phyloP scores from a whole-genome alignment of 371 early-diverging fungal species.

The Lichtheimia ramosa region DNA sequence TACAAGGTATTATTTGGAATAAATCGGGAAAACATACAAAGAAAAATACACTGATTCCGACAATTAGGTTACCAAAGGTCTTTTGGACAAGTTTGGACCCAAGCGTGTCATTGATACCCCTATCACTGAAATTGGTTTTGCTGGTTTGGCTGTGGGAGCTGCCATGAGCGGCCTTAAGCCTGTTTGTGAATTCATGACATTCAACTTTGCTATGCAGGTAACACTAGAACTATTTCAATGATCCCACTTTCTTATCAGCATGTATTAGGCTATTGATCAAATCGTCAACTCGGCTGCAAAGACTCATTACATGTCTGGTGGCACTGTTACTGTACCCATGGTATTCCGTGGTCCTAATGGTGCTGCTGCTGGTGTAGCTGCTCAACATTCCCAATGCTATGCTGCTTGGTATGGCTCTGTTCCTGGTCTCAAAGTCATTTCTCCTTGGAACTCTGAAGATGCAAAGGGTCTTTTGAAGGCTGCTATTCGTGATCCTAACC shows the following conservation, averaged over 20 bases:
- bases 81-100: slow-evolving; percentile 96
- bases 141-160: slow-evolving; percentile 98
- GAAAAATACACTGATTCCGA: slow-evolving; percentile 26
- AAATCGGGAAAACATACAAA: slow-evolving; percentile 40
- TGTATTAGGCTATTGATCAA: slow-evolving; percentile 90
- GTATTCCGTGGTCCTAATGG: slow-evolving; percentile 99
- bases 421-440: slow-evolving; percentile 97
- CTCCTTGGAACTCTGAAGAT: slow-evolving; percentile 97
- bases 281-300: slow-evolving; percentile 99
- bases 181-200: slow-evolving; percentile 99
- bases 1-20: slow-evolving; percentile 83
- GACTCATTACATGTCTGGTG: slow-evolving; percentile 98
- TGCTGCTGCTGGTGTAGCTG: slow-evolving; percentile 97
- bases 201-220: slow-evolving; percentile 99
- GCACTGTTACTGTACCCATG: slow-evolving; percentile 87
- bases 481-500: slow-evolving; percentile 98
- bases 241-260: not conserved
- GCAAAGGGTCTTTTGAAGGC: slow-evolving; percentile 96
- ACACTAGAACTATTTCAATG: slow-evolving; percentile 8
- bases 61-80: slow-evolving; percentile 92
- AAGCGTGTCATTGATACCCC: slow-evolving; percentile 99
- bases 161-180: slow-evolving; percentile 96
- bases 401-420: slow-evolving; percentile 98
- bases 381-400: slow-evolving; percentile 99
- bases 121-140: slow-evolving; percentile 99